Base-by-base conservation (phyloP, 441 rosid genomes). In the Arabidopsis lyrata region DNA sequence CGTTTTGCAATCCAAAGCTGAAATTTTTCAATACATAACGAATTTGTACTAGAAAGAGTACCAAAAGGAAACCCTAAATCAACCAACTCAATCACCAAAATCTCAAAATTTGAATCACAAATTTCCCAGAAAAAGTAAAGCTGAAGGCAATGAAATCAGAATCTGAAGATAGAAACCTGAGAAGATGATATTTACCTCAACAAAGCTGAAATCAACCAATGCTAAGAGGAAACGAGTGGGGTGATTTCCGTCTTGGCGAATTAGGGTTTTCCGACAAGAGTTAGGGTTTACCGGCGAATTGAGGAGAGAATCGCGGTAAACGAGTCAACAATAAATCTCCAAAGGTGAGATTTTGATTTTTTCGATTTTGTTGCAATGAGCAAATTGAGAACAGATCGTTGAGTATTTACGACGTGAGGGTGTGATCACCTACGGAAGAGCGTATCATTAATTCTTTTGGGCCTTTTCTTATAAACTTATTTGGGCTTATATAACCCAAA, bases 241-340 rank as follows among this genome's bases (percentile, higher is more conserved):
- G 9, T 54, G 10, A 6, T 32, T 32, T 42, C 56, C 47, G 32
- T 31, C 1, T 49, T 4, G 20, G n/a, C 6, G 14, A 59, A 42
- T 13, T 50, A 74, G 74, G 74, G 63, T 61, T 60, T 75, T 16
- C 59, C 1, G 52, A 68, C 49, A 68, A 68, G 22, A 53, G 20
- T 38, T 44, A 42, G 52, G 63, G 58, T 68, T 61, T 68, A 24
- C 64, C 58, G 50, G 50, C 41, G 78, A 75, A 3, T 55, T 24
- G 72, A 18, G 15, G 71, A 55, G 72, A 62, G 6, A n/a, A 20
- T 9, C 13, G 24, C 11, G 78, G 78, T 35, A 34, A 42, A 68
- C 9, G 58, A 42, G 74, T 75, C 78, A 67, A 68, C 74, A 50
- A 67, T 5, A 13, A 74, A 67, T 60, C 68, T 74, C 62, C 41